Evolutionary conservation across 441 rosid genomes (phyloP), one percentile per base, ranked within the genome.

Genomic region (Gossypium aridum): DNA sequence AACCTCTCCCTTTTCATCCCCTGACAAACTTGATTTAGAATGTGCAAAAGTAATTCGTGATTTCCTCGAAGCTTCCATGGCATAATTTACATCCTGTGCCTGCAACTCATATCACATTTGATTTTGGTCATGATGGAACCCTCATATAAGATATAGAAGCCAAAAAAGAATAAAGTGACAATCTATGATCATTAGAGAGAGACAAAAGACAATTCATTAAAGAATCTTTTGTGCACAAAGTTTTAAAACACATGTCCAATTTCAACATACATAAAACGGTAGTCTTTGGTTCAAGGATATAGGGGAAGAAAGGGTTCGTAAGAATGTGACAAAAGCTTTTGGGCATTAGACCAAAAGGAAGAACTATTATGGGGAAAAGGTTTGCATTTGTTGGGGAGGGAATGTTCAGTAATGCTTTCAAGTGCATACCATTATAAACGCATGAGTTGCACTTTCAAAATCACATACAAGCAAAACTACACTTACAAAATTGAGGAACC

Each of bases 401-500:
- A 8, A 14, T 2, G 23, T 3, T 51, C 22, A 68, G 1, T 68
- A 51, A 47, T 25, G 43, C 72, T 69, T 51, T 7, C n/a, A 14
- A 31, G 37, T 14, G 8, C 60, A 2, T 19, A 51, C 3, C 19
- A 19, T 1, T 25, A 31, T 31, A 26, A 51, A 22, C 4, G 14
- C 20, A 71, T 34, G 53, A 71, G 51, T 17, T 43, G 22, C 12
- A 54, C 37, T 17, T 3, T 10, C 12, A 80, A 69, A 28, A 57
- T 25, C 72, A 43, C 61, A 17, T 16, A 31, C 37, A 31, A 31
- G 37, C 37, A 31, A 31, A 74, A 79, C 49, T 78, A 72, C 62
- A 91, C 99, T 92, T 90, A 96, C 99, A 77, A 91, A 96, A 75
- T 69, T 83, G 73, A 93, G 93, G 80, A 96, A 65, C 20, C 97